Evolutionary conservation across 148 eudicot genomes (phyloP).

Genomic region (Camellia lanceoleosa): DNA sequence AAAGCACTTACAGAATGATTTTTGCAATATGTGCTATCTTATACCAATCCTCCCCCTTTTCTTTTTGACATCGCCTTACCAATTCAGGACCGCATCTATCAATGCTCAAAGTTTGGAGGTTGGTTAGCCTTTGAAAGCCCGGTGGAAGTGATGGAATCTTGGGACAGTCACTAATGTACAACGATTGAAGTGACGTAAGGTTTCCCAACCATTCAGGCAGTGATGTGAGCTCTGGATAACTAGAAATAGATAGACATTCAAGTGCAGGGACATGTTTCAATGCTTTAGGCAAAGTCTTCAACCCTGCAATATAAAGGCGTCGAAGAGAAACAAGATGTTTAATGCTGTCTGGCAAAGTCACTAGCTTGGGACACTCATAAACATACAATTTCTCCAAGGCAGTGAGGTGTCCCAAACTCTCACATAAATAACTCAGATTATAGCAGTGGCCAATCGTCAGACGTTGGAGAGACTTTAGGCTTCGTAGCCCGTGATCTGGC

Average conservation of each 20-base stretch:
- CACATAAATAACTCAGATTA: not conserved
- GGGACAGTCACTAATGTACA: too few relatives aligned
- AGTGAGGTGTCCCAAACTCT: not conserved
- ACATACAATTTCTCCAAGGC: not conserved
- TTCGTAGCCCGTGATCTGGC: too few relatives aligned
- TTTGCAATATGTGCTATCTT: slow-evolving; percentile 6
- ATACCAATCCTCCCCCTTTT: slow-evolving; percentile 4
- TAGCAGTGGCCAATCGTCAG: not conserved
- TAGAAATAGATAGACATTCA: not conserved
- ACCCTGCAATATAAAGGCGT: too few relatives aligned
- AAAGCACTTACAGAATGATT: not conserved
- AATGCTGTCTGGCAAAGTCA: not conserved
- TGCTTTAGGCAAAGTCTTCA: not conserved
- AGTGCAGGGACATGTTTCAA: not conserved
- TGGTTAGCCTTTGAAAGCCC: slow-evolving; percentile 4
- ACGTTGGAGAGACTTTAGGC: too few relatives aligned
- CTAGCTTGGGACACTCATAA: not conserved
- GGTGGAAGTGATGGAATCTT: not conserved
- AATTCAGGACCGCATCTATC: not conserved
- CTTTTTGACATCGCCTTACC: not conserved
- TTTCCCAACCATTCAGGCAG: not conserved
- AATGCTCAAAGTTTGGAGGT: not conserved
- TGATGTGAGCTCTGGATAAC: not conserved
- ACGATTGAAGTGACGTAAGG: too few relatives aligned
- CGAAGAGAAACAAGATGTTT: not conserved